Conservation (phyloP, 139 green algal genomes). For the Volvox reticuliferus region DNA sequence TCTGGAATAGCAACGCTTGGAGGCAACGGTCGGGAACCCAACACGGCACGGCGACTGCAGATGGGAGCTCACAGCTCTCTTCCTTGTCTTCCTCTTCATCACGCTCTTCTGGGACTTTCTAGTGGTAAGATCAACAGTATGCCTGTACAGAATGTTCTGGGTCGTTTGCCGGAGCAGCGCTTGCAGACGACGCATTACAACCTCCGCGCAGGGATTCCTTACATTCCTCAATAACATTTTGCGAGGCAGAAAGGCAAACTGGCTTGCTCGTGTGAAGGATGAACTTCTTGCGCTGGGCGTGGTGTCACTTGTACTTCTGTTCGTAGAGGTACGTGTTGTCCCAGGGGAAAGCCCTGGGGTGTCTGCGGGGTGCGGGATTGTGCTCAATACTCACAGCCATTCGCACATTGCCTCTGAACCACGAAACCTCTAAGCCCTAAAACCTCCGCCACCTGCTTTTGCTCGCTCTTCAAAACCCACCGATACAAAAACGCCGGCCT, state of each 20-base stretch:
- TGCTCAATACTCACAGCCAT: no score
- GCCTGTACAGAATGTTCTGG: background rate
- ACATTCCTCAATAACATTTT: constrained; percentile 53
- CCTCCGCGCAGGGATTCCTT: constrained; percentile 16
- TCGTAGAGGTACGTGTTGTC: constrained; percentile 26
- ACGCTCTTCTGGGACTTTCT: constrained; percentile 33
- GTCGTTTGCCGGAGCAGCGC: background rate
- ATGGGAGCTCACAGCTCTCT: constrained; percentile 41
- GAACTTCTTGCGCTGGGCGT: constrained; percentile 54
- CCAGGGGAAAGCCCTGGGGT: background rate
- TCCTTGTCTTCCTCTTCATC: constrained; percentile 43
- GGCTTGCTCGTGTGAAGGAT: constrained; percentile 49
- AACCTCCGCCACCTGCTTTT: background rate
- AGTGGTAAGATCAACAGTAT: background rate
- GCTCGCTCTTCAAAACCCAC: background rate
- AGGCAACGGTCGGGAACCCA: background rate
- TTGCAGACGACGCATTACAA: no score
- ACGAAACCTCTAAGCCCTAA: background rate
- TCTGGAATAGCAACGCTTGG: background rate
- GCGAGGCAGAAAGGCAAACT: constrained; percentile 38
- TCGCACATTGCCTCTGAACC: background rate
- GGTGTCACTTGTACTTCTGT: constrained; percentile 49
- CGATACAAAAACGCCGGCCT: background rate
- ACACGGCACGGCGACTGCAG: background rate
- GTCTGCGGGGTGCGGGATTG: background rate